Conservation (phyloP, 345 rosid genomes). For the Streptanthus diversifolius region DNA sequence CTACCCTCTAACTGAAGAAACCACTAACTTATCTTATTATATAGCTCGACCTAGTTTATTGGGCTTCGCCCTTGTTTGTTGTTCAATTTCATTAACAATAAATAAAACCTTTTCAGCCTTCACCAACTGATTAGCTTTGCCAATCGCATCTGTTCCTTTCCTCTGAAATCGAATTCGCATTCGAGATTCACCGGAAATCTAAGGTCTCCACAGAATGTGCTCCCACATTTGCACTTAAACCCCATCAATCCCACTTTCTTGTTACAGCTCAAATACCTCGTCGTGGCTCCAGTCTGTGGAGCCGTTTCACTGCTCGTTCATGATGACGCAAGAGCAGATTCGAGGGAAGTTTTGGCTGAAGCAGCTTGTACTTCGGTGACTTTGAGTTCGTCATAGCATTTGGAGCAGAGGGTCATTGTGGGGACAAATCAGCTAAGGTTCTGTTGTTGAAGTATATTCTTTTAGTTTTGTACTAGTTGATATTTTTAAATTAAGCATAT, state of each 20-base stretch:
- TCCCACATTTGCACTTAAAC: conserved; percentile 72
- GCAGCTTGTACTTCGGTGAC: background rate
- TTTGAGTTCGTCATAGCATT: conserved; percentile 49
- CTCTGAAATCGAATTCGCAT: conserved; percentile 72
- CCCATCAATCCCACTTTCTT: conserved; percentile 72
- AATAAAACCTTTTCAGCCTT: conserved; percentile 67
- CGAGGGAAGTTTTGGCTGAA: background rate
- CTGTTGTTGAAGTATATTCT: too few species aligned
- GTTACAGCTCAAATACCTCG: conserved; percentile 52
- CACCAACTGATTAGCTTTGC: conserved; percentile 61
- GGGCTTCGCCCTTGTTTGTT: too few species aligned
- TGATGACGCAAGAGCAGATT: background rate
- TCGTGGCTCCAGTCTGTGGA: background rate
- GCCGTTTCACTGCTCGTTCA: conserved; percentile 10
- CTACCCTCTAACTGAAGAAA: too few species aligned
- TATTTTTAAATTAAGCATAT: too few species aligned
- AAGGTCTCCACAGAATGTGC: conserved; percentile 61
- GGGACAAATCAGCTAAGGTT: too few species aligned
- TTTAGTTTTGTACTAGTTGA: too few species aligned
- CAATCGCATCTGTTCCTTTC: conserved; percentile 53
- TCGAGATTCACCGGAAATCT: conserved; percentile 71
- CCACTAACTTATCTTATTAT: too few species aligned
- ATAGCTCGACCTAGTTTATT: too few species aligned
- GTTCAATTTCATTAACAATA: too few species aligned
- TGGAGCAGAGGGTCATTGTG: conserved; percentile 57